Percentiles rank a stretch among this genome's conserved stretches.
Evolutionary conservation across 805 yeast genomes (phyloP).

Genomic region (Yarrowia divulgata): DNA sequence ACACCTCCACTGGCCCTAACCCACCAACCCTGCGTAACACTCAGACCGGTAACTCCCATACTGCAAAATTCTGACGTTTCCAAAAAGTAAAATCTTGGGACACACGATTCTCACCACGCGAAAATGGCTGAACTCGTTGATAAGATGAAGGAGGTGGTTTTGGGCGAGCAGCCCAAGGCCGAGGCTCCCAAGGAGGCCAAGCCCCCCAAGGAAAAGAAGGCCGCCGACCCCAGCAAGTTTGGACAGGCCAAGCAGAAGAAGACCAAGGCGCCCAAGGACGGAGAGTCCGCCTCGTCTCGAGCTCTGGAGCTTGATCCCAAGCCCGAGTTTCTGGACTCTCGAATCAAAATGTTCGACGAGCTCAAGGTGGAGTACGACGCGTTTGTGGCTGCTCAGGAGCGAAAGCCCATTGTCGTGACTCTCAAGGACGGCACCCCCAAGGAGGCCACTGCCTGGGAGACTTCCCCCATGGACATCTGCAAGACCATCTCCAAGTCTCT

Average conservation of each 20-base stretch:
- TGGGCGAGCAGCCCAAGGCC: conserved; percentile 17
- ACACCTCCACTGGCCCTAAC: neutral
- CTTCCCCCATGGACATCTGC: conserved; percentile 88
- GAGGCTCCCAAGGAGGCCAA: conserved; percentile 18
- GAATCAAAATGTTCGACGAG: conserved; percentile 79
- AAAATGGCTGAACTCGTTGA: conserved; percentile 37
- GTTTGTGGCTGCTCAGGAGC: conserved; percentile 65
- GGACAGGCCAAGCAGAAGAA: conserved; percentile 38
- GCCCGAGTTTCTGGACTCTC: conserved; percentile 82
- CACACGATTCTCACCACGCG: neutral
- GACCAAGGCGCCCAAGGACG: conserved; percentile 37
- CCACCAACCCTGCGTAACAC: neutral
- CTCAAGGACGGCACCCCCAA: conserved; percentile 84
- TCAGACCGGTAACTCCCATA: neutral
- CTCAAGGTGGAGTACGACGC: conserved; percentile 80
- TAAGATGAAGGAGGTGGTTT: conserved; percentile 34
- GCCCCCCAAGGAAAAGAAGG: conserved; percentile 33
- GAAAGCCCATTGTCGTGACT: conserved; percentile 75
- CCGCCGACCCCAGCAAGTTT: conserved; percentile 29
- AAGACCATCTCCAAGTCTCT: conserved; percentile 83
- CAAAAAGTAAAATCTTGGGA: conserved; percentile 4
- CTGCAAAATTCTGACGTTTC: conserved; percentile 33
- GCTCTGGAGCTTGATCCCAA: conserved; percentile 60
- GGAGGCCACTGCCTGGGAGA: conserved; percentile 85
- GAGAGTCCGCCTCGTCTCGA: conserved; percentile 28